These are phyloP conservation scores for Nemania sp. DNA, from an alignment of 2,329 filamentous ascomycete genomes.

Conservation along the genomic window DNA sequence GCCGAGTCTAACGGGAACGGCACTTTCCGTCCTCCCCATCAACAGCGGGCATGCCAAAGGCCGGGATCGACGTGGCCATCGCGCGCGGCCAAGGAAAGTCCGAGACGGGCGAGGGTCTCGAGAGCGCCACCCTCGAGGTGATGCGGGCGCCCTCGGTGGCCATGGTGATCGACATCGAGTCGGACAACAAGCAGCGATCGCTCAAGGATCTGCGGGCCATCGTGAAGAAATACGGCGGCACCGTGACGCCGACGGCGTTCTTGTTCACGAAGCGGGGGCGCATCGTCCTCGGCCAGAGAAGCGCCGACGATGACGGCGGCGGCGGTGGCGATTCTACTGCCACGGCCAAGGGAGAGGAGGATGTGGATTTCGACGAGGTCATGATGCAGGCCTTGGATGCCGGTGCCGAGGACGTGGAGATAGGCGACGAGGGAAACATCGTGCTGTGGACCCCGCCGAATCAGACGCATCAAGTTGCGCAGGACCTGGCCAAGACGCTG, in stretches of 20 bases:
- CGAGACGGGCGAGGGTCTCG: conserved; percentile 73
- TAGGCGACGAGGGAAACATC: conserved; percentile 69
- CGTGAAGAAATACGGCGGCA: conserved; percentile 74
- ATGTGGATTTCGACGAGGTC: conserved; percentile 64
- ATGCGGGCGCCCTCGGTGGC: conserved; percentile 78
- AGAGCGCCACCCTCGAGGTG: conserved; percentile 76
- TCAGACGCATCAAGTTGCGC: conserved; percentile 65
- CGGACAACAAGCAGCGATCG: conserved; percentile 76
- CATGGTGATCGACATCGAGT: conserved; percentile 82
- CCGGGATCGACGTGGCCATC: conserved; percentile 81
- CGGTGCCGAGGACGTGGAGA: conserved; percentile 74
- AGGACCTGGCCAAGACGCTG: conserved; percentile 65
- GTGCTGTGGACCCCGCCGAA: conserved; percentile 72
- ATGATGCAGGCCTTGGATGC: conserved; percentile 84
- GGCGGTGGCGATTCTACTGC: conserved; percentile 41
- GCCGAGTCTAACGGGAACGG: conserved; percentile 3
- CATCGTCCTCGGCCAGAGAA: conserved; percentile 63
- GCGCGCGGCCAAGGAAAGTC: conserved; percentile 87
- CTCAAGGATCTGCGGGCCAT: conserved; percentile 73
- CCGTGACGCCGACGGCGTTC: conserved; percentile 75
- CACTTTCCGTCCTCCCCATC: background rate
- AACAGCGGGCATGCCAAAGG: conserved; percentile 77
- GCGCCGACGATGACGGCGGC: conserved; percentile 38
- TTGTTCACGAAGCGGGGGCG: conserved; percentile 83
- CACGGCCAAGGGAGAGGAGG: conserved; percentile 36